These are phyloP conservation scores for Penicillium psychrosexuale DNA, from an alignment of 2,329 filamentous ascomycete genomes.

Conservation along the genomic window DNA sequence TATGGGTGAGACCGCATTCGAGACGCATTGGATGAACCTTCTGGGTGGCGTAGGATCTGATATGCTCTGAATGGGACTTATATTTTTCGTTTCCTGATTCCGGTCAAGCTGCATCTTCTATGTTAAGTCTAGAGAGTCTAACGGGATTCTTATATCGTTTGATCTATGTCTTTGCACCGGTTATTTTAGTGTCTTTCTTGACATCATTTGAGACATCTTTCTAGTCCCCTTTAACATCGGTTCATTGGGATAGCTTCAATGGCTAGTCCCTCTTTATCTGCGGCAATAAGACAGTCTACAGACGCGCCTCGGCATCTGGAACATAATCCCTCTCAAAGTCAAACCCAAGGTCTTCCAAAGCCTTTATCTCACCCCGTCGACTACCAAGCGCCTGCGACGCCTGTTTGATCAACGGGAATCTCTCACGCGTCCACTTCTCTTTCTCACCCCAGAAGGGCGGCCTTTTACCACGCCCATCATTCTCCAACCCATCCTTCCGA, in stretches of 20 bases:
- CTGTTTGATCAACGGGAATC: conserved; percentile 44
- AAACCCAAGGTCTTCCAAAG: conserved; percentile 41
- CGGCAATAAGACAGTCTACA: background rate
- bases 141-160: no score
- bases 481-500: conserved; percentile 28
- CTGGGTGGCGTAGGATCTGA: background rate
- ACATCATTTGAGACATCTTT: no score
- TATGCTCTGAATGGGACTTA: background rate
- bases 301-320: background rate
- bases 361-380: conserved; percentile 34
- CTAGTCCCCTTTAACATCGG: no score
- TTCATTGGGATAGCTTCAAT: background rate
- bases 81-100: background rate
- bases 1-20: background rate
- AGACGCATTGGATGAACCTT: background rate
- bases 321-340: conserved; percentile 31
- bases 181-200: no score
- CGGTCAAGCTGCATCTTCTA: no score
- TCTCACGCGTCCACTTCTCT: conserved; percentile 33
- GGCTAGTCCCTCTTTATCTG: no score
- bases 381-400: conserved; percentile 40
- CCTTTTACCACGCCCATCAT: conserved; percentile 38
- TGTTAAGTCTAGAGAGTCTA: no score
- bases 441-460: conserved; percentile 44
- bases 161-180: no score